Evolutionary conservation across 805 yeast genomes (phyloP), one percentile per base, ranked within the genome.

Genomic region (Brettanomyces naardenensis): DNA sequence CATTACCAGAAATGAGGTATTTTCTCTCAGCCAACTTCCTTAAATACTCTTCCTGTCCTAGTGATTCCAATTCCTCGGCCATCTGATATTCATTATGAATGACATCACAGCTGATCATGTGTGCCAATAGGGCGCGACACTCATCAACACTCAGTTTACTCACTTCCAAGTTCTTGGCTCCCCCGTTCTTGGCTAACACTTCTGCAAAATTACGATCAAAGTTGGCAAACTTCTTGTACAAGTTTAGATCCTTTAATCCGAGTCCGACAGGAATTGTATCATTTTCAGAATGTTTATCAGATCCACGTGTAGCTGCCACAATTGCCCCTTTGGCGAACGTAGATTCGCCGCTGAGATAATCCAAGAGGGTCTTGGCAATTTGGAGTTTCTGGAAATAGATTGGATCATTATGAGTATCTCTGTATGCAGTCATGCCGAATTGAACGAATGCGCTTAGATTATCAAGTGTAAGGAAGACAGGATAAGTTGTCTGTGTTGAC

Each of bases 401-500:
- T 7, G 69, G 69, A 29, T 62, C 56, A 60, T 78, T 76, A 19
- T 73, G 64, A 1, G 69, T 58, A 51, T 78, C 71, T 48, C 73
- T 70, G 62, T 88, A 86, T 29, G 62, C 67, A 6, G 95, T 73
- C 37, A 59, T 58, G 5, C 82, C 68, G 22, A 61, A 51, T 28
- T 77, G 71, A 10, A 77, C 56, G 40, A 85, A 59, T 3, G 78
- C 75, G 42, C 85, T 78, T 52, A 86, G 69, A 52, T 83, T 78
- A 56, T 88, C 97, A 31, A 87, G 68, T 3, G 94, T 69, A 31
- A 86, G 65, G 36, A 73, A 64, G 7, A 81, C 80, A 4, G 90
- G 89, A 28, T 64, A 56, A 13, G 53, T 40, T 2, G 58, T 42
- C 44, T 83, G 85, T 27, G 49, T 51, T 13, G 69, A 53, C 36